These are phyloP conservation scores for Candida argentea DNA, from an alignment of 805 yeast species.

Conservation along the genomic window DNA sequence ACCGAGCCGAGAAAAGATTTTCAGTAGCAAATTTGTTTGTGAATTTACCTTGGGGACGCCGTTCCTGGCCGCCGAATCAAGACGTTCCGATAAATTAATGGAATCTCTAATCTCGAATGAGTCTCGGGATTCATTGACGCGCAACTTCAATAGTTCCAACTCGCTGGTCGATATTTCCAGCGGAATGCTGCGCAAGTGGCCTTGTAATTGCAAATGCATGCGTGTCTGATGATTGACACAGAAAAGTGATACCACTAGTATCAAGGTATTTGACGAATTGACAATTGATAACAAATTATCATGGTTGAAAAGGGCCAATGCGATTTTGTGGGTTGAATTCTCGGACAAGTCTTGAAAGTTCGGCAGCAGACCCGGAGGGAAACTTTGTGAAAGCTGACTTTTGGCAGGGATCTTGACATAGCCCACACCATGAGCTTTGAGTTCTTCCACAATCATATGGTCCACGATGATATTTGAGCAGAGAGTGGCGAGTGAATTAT, in stretches of 20 bases:
- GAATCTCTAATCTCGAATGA: conserved; percentile 21
- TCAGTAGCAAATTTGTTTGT: conserved; percentile 10
- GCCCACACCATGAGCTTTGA: too few relatives aligned
- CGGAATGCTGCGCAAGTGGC: conserved; percentile 17
- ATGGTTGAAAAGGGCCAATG: conserved; percentile 14
- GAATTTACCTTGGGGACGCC: conserved; percentile 1
- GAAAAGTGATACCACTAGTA: conserved; percentile 19
- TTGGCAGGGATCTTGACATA: too few relatives aligned
- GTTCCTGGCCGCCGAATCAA: conserved; percentile 8
- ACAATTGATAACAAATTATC: conserved; percentile 21
- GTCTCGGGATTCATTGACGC: conserved; percentile 11
- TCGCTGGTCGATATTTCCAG: conserved; percentile 11
- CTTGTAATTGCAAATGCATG: conserved; percentile 17
- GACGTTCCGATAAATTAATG: conserved; percentile 16
- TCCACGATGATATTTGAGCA: conserved; percentile 41
- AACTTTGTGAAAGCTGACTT: conserved; percentile 21
- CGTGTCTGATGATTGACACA: conserved; percentile 7
- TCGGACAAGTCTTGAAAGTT: conserved; percentile 6
- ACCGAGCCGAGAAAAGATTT: conserved; percentile 19
- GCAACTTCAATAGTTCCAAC: conserved; percentile 12
- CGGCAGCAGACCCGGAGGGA: too few relatives aligned
- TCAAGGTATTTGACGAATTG: conserved; percentile 23
- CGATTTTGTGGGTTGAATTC: too few relatives aligned
- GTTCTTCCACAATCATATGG: conserved; percentile 43
- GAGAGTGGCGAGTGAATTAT: conserved; percentile 28